Percentiles rank a stretch among this genome's conserved stretches.
These are phyloP conservation scores for Calendula officinalis DNA, from an alignment of 129 eudicot species.

Conservation along the genomic window DNA sequence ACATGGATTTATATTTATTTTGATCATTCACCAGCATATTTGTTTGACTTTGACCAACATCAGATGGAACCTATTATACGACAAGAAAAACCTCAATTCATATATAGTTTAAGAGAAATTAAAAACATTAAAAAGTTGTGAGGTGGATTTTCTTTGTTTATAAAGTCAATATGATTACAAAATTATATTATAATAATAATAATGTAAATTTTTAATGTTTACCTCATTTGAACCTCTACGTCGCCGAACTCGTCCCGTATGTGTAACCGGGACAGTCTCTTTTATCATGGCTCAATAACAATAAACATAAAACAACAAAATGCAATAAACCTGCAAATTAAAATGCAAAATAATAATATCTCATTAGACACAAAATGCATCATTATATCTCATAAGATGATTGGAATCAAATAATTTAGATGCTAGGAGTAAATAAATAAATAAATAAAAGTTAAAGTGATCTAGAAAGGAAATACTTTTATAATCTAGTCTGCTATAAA, in stretches of 20 bases:
- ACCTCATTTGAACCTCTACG: conserved; percentile 68
- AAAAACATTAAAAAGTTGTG: neutral
- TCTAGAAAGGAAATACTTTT: no score
- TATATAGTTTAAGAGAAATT: no score
- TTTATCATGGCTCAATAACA: conserved; percentile 28
- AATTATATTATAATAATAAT: neutral
- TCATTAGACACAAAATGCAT: no score
- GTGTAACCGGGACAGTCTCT: conserved; percentile 41
- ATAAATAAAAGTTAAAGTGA: no score
- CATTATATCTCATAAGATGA: no score
- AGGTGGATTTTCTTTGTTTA: neutral
- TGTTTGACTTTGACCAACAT: conserved; percentile 47
- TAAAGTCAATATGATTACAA: neutral
- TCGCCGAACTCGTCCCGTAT: conserved; percentile 45
- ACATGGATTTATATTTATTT: conserved; percentile 85
- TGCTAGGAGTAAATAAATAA: no score
- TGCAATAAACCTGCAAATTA: no score
- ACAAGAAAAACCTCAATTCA: conserved; percentile 1
- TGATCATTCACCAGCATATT: conserved; percentile 77
- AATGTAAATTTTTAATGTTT: neutral
- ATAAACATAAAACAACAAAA: no score
- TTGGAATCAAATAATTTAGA: no score
- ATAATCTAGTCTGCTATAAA: no score
- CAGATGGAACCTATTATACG: conserved; percentile 55
- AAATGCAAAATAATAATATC: no score